Base-by-base conservation (phyloP, 1,284 basidiomycete genomes). In the Apiotrichum sp. region DNA sequence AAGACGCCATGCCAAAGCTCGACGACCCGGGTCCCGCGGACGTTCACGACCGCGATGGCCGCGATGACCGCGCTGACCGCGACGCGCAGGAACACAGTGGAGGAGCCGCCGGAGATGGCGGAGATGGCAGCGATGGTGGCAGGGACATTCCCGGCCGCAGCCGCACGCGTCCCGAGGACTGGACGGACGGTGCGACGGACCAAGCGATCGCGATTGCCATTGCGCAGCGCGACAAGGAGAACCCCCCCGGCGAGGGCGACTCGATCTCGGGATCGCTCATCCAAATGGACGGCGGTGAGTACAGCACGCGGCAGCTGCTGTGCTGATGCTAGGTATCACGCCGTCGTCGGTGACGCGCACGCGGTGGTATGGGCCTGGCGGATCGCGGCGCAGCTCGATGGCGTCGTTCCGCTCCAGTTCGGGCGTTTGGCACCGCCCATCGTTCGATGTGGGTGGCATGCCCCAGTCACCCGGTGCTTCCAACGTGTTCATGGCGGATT, bases 291-390 rank as follows among this genome's bases (percentile, higher is more conserved):
- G 60, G 60, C 6, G 60, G 60, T 56, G 49, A 50, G 59, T 50
- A 7, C 8, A 9, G 36, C 36, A 38, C 36, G 36, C 9, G 36
- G 36, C 8, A 38, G 9, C 9, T 38, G 29, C 13, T 13, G 36
- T 22, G 31, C 29, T 29, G 10, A 44, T 29, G 11, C 48, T 52
- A 47, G 69, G 68, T 14, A 71, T 72, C 43, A 61, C 61, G 31
- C 71, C 72, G 9, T 69, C 69, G 10, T 71, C 71, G 0, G 61
- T 70, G 39, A 74, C 72, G 3, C 61, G 69, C 29, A 69, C 58
- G 3, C 66, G 41, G 55, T 68, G 49, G 59, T 67, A 55, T 51
- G 65, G 46, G 29, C 68, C 43, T 47, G 29, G 29, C 29, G 57
- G 58, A 8, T 71, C 69, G 22, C 60, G 72, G 16, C 61, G 72